phyloP scores from a whole-genome alignment of 2,329 filamentous ascomycete species.

The Pseudogymnoascus pannorum region DNA sequence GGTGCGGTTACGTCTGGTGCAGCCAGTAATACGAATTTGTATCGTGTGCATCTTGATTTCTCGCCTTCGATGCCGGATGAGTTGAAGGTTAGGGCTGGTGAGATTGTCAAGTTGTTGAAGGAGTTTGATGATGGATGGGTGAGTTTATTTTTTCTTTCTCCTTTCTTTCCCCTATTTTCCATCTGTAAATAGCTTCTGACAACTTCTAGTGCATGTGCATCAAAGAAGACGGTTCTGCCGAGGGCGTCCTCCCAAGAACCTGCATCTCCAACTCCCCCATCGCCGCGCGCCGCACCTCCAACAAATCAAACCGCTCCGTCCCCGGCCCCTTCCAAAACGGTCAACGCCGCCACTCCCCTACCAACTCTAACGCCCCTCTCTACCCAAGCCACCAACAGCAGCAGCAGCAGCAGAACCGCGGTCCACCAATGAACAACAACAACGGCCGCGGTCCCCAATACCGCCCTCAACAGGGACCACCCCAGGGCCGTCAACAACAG shows the following conservation, averaged over 20 bases:
- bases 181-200: too few relatives aligned
- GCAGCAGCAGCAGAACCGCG: neutral
- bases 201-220: slow-evolving; percentile 70
- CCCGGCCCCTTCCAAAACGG: neutral
- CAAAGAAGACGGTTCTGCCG: slow-evolving; percentile 78
- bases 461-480: neutral
- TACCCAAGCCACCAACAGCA: neutral
- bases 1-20: slow-evolving; percentile 50
- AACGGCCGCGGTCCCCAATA: neutral
- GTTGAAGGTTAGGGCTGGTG: slow-evolving; percentile 70
- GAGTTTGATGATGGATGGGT: slow-evolving; percentile 99
- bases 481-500: slow-evolving; percentile 26
- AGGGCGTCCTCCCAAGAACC: slow-evolving; percentile 89
- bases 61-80: slow-evolving; percentile 89
- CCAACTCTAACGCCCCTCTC: neutral
- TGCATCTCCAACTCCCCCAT: slow-evolving; percentile 89
- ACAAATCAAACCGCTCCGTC: neutral
- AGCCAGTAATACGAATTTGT: slow-evolving; percentile 53
- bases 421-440: neutral
- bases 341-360: slow-evolving; percentile 27
- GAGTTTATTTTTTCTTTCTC: slow-evolving; percentile 38
- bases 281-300: slow-evolving; percentile 53
- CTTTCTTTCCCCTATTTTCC: neutral
- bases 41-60: slow-evolving; percentile 93
- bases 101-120: slow-evolving; percentile 81